Evolutionary conservation across 768 basidiomycete genomes (phyloP).

Genomic region (Macrolepiota albuminosa): DNA sequence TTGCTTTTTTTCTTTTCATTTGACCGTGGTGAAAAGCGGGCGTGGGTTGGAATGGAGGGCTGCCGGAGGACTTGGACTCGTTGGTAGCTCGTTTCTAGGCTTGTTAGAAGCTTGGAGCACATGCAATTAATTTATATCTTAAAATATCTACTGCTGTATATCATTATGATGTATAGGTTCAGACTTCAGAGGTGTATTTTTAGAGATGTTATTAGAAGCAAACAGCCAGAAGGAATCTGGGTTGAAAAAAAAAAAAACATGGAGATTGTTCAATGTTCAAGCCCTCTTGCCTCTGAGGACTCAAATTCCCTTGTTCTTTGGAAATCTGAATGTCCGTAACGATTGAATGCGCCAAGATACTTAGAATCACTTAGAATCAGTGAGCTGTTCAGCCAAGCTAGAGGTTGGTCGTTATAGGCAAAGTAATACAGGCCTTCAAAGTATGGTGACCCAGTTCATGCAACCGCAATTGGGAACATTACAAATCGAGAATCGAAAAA

Average conservation of each 20-base stretch:
- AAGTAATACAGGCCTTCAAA: background rate
- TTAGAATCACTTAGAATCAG: too few species aligned
- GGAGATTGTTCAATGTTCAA: too few species aligned
- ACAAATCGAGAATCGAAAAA: conserved; percentile 12
- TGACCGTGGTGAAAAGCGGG: too few species aligned
- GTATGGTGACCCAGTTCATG: background rate
- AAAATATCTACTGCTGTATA: conserved; percentile 2
- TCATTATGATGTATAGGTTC: background rate
- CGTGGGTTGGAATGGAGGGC: background rate
- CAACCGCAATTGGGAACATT: background rate
- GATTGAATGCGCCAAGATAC: too few species aligned
- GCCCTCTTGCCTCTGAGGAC: too few species aligned
- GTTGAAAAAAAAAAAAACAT: too few species aligned
- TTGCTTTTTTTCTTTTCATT: background rate
- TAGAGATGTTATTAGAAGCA: background rate
- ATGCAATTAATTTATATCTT: conserved; percentile 12
- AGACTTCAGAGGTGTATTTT: background rate
- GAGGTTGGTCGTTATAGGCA: background rate
- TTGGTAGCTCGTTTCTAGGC: background rate
- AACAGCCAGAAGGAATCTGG: too few species aligned
- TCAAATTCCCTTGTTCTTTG: background rate
- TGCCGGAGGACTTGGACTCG: background rate
- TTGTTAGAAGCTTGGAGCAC: conserved; percentile 1
- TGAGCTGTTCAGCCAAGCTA: background rate
- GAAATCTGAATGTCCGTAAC: too few species aligned